Evolutionary conservation across 768 basidiomycete species (phyloP).

Genomic region (Naganishia vaughanmartiniae): DNA sequence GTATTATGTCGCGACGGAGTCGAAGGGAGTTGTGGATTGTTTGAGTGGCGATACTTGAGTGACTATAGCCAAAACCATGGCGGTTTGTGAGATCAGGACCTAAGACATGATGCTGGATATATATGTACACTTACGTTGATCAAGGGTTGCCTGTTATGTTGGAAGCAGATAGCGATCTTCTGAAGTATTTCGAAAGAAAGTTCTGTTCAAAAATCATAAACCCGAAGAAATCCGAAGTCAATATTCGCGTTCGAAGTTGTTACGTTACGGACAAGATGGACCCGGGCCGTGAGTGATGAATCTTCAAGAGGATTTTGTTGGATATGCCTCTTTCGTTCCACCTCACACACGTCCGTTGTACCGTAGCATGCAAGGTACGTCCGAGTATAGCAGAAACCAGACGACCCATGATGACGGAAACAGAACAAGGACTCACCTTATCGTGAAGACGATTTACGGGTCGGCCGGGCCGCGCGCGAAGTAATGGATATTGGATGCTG

Average conservation of each 20-base stretch:
- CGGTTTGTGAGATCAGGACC: background rate
- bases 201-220: constrained; percentile 1
- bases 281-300: background rate
- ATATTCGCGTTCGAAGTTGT: background rate
- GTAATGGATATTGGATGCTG: background rate
- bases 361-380: background rate
- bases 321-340: background rate
- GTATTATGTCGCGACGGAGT: background rate
- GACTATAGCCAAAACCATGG: background rate
- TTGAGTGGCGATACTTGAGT: background rate
- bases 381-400: constrained; percentile 3
- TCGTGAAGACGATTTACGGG: constrained; percentile 7
- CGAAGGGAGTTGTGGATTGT: background rate
- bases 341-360: background rate
- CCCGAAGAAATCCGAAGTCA: constrained; percentile 18
- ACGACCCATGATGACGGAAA: background rate
- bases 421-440: constrained; percentile 2
- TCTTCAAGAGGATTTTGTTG: background rate
- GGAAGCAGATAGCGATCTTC: background rate
- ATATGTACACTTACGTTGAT: constrained; percentile 2
- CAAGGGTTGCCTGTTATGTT: background rate
- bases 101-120: background rate
- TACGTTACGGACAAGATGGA: constrained; percentile 10
- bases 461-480: constrained; percentile 7
- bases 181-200: constrained; percentile 7